phyloP scores from a whole-genome alignment of 2,329 filamentous ascomycete genomes.

The Xylariomycetidae sp. region DNA sequence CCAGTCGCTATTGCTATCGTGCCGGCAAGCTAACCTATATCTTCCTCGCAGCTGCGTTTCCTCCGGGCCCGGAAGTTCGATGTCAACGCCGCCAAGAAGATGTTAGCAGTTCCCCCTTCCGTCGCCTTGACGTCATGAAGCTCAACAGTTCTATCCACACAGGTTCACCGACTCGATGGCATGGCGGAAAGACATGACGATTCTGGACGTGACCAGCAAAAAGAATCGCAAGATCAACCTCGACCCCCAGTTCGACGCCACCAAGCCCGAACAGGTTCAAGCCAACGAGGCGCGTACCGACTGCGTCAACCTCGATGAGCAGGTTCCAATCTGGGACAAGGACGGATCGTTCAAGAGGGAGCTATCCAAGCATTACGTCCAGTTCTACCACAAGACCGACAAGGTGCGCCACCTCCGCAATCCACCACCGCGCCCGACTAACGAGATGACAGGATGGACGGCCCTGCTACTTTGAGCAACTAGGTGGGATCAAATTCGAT shows the following conservation, averaged over 20 bases:
- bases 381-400: slow-evolving; percentile 98
- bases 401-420: slow-evolving; percentile 45
- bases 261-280: too few relatives aligned
- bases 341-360: slow-evolving; percentile 57
- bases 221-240: too few relatives aligned
- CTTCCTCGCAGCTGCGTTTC: slow-evolving; percentile 71
- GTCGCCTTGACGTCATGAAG: background rate
- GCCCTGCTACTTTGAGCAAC: slow-evolving; percentile 93
- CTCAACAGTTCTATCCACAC: slow-evolving; percentile 2
- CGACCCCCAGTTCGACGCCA: too few relatives aligned
- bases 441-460: slow-evolving; percentile 68
- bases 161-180: slow-evolving; percentile 90
- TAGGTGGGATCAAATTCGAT: slow-evolving; percentile 85
- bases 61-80: slow-evolving; percentile 94
- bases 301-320: slow-evolving; percentile 54
- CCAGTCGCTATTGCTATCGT: background rate
- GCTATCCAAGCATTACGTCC: slow-evolving; percentile 88
- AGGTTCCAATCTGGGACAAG: slow-evolving; percentile 65
- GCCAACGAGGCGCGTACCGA: too few relatives aligned
- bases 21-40: slow-evolving; percentile 11
- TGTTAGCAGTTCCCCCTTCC: slow-evolving; percentile 56
- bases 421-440: background rate
- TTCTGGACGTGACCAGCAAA: slow-evolving; percentile 83
- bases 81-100: slow-evolving; percentile 73
- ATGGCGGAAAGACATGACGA: slow-evolving; percentile 77